Conservation (phyloP, 2,329 filamentous ascomycete species). For the Epichloe baconii region DNA sequence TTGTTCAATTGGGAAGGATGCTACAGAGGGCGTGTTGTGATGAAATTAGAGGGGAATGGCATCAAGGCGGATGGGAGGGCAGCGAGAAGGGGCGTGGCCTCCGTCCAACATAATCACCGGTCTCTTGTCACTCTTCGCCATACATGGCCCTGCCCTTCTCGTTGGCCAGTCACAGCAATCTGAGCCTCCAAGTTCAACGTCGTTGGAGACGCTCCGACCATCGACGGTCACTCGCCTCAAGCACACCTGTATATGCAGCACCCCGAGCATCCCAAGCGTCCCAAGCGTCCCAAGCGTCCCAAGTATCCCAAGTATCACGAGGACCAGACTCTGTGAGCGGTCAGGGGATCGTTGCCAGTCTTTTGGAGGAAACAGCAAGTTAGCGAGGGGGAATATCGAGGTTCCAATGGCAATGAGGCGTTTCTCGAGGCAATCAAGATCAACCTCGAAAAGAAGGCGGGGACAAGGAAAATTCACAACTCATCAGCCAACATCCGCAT, state of each 20-base stretch:
- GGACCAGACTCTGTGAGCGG: conserved; percentile 1
- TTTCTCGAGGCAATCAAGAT: background rate
- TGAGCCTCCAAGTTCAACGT: background rate
- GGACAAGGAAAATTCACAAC: background rate
- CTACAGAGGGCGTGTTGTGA: conserved; percentile 3
- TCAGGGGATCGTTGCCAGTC: background rate
- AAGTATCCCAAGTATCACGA: too few relatives aligned
- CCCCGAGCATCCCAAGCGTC: background rate
- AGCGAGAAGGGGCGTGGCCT: background rate
- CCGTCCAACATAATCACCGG: conserved; percentile 3
- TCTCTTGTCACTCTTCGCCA: too few relatives aligned
- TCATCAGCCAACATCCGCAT: background rate
- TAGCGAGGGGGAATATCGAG: background rate
- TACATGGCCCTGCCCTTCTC: background rate
- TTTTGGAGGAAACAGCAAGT: background rate
- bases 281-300: too few relatives aligned
- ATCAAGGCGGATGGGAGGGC: background rate
- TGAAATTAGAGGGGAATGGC: conserved; percentile 1
- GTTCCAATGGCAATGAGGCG: background rate
- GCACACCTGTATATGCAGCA: background rate
- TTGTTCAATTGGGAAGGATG: too few relatives aligned
- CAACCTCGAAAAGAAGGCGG: background rate
- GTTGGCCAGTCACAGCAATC: background rate
- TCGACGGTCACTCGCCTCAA: background rate
- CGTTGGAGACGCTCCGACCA: conserved; percentile 1